phyloP scores from a whole-genome alignment of 371 early-diverging fungal genomes.

The Mortierella sp. region DNA sequence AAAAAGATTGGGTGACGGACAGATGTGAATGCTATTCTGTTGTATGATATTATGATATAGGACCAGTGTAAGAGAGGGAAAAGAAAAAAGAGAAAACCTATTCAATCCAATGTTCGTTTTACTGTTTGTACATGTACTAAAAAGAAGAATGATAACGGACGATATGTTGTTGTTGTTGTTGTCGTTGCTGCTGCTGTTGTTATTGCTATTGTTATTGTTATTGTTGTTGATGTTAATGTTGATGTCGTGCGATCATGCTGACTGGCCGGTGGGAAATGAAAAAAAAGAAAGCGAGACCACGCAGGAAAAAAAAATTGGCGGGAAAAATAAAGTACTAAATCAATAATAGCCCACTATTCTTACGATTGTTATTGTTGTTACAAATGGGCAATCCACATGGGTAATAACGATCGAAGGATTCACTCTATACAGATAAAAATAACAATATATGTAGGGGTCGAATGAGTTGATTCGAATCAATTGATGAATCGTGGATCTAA shows the following conservation, averaged over 20 bases:
- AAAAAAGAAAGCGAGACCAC: constrained; percentile 6
- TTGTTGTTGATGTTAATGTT: no score
- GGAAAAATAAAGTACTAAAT: constrained; percentile 16
- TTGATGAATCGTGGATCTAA: not conserved
- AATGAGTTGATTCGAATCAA: not conserved
- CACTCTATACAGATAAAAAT: not conserved
- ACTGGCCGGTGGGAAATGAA: constrained; percentile 19
- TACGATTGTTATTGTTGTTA: constrained; percentile 1
- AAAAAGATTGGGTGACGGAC: no score
- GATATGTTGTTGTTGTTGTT: not conserved
- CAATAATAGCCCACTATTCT: constrained; percentile 1
- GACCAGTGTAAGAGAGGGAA: not conserved
- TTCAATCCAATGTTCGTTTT: no score
- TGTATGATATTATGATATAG: no score
- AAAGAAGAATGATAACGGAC: not conserved
- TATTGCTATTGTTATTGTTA: no score
- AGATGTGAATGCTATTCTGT: no score
- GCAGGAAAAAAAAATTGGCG: constrained; percentile 18
- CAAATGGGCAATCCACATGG: not conserved
- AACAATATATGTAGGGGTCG: not conserved
- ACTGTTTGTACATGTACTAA: no score
- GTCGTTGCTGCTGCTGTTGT: no score
- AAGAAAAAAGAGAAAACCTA: not conserved
- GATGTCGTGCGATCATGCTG: not conserved
- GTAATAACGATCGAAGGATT: no score